Evolutionary conservation across 495 filamentous ascomycete species (phyloP).

Genomic region (Cercophora newfieldiana): DNA sequence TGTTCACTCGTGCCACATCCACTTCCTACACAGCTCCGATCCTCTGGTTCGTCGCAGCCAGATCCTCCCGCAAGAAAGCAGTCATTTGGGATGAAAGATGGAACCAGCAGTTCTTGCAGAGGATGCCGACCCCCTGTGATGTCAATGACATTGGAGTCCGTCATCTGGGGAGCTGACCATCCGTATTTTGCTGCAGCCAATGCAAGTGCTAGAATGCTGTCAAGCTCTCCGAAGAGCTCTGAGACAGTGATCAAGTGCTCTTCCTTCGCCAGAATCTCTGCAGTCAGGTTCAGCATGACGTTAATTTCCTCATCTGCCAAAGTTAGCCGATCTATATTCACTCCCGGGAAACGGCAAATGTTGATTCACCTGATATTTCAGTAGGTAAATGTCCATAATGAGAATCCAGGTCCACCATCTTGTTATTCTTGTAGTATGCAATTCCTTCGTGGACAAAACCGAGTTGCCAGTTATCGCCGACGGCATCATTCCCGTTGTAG

Average conservation of each 20-base stretch:
- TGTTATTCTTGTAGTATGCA: constrained; percentile 84
- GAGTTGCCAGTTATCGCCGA: constrained; percentile 67
- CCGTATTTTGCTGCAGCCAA: constrained; percentile 75
- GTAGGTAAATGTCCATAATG: constrained; percentile 84
- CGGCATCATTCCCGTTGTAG: constrained; percentile 62
- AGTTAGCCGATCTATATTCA: background rate
- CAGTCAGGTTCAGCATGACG: constrained; percentile 76
- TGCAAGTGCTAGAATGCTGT: constrained; percentile 82
- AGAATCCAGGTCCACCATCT: constrained; percentile 82
- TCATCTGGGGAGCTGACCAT: constrained; percentile 69
- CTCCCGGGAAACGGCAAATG: background rate
- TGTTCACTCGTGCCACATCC: background rate
- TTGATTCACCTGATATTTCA: constrained; percentile 67
- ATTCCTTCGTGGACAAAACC: constrained; percentile 72
- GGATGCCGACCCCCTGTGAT: constrained; percentile 86
- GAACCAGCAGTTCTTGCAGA: constrained; percentile 83
- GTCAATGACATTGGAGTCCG: constrained; percentile 66
- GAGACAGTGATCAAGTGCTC: constrained; percentile 65
- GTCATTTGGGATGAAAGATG: constrained; percentile 85
- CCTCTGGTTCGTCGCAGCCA: constrained; percentile 29
- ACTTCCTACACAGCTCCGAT: background rate
- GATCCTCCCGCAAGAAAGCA: constrained; percentile 66
- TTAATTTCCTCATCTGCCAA: constrained; percentile 82
- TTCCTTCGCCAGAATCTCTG: constrained; percentile 70
- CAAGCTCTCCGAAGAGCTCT: constrained; percentile 81